These are phyloP conservation scores for Dillenia suffruticosa DNA, from an alignment of 164 flowering plant genomes.

Conservation along the genomic window DNA sequence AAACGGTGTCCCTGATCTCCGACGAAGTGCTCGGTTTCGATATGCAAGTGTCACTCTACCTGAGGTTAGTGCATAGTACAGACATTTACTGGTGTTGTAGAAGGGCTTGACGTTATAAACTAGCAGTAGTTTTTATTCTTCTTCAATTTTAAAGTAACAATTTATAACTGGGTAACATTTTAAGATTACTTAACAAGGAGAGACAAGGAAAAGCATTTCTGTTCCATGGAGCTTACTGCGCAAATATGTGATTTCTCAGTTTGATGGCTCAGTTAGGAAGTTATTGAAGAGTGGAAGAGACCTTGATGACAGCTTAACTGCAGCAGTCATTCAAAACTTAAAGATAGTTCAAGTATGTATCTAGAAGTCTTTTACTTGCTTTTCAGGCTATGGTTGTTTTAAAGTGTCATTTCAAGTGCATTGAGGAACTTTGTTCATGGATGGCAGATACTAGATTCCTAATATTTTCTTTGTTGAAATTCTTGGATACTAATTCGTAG, in stretches of 20 bases:
- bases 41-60: constrained; percentile 74
- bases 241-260: constrained; percentile 31
- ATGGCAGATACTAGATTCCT: too few relatives aligned
- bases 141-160: not conserved
- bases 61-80: constrained; percentile 46
- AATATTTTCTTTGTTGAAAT: too few relatives aligned
- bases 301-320: constrained; percentile 61
- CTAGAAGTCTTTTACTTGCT: constrained; percentile 2
- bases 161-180: too few relatives aligned
- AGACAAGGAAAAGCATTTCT: not conserved
- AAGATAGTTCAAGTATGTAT: constrained; percentile 68
- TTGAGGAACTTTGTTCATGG: too few relatives aligned
- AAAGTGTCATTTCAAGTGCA: too few relatives aligned
- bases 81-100: not conserved
- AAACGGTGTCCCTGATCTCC: constrained; percentile 94
- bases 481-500: too few relatives aligned
- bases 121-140: not conserved
- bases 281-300: constrained; percentile 60
- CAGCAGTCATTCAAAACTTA: constrained; percentile 73
- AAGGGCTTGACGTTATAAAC: not conserved
- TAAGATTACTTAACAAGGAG: not conserved
- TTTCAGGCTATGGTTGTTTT: not conserved
- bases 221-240: not conserved
- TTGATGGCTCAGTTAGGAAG: constrained; percentile 53
- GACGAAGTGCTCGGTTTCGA: constrained; percentile 79